A percentile compares a stretch with the other conserved stretches of the same genome.
Evolutionary conservation across 2,329 filamentous ascomycete genomes (phyloP).

Genomic region (Parastagonospora nodorum): DNA sequence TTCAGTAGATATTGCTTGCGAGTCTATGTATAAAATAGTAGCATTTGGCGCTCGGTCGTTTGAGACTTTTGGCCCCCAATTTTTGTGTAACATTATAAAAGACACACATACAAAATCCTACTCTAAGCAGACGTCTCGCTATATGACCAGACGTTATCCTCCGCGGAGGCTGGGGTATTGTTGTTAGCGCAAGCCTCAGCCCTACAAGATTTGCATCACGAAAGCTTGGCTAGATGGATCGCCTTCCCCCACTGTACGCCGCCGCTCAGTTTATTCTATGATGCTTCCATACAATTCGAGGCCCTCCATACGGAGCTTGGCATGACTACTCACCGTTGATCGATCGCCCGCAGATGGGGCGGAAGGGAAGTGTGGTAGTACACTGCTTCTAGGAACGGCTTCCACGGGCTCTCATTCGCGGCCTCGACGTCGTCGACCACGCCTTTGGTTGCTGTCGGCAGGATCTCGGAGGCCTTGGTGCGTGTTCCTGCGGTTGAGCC

Average conservation of each 20-base stretch:
- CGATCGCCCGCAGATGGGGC: conserved; percentile 14
- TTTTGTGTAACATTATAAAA: too few species aligned
- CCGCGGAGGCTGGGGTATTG: conserved; percentile 16
- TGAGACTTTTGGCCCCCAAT: too few species aligned
- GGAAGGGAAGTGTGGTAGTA: conserved; percentile 11
- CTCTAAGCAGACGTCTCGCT: too few species aligned
- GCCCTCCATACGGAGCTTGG: too few species aligned
- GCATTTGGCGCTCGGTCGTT: too few species aligned
- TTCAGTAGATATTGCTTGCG: conserved; percentile 5
- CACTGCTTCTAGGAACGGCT: conserved; percentile 14
- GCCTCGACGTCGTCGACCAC: conserved; percentile 13
- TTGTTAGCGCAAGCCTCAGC: conserved; percentile 13
- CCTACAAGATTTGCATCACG: conserved; percentile 10
- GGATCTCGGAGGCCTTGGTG: conserved; percentile 29
- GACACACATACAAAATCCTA: too few species aligned
- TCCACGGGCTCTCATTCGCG: conserved; percentile 29
- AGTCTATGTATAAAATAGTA: not conserved
- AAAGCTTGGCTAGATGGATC: conserved; percentile 17
- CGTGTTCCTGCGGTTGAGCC: conserved; percentile 24
- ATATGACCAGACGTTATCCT: conserved; percentile 6
- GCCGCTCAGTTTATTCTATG: not conserved
- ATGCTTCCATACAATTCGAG: not conserved
- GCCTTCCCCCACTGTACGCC: conserved; percentile 11
- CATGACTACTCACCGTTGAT: not conserved
- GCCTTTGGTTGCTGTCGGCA: conserved; percentile 21